Base-by-base conservation (phyloP, 192 early-diverging fungal species). In the Podila epigama region DNA sequence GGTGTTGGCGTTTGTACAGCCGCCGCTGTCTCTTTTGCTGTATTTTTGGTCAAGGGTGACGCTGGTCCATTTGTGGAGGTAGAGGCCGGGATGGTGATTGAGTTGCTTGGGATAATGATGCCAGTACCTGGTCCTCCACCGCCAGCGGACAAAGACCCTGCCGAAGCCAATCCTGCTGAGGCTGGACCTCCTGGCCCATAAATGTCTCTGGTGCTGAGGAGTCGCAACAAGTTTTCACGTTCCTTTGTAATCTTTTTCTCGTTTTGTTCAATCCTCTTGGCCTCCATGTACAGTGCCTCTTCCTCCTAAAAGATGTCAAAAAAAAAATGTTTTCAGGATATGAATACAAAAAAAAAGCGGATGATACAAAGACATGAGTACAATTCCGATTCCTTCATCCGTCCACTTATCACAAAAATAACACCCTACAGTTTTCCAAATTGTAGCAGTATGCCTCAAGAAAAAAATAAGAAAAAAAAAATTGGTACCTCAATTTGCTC, bases 201-300 rank as follows among this genome's bases (percentile, higher is more conserved):
- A 20, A 85, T 81, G 59, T 88, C 83, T 51, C 86, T 70, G 1
- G 82, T 70, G 40, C 79, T 80, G 54, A 88, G 84, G 27, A 92
- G 79, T 36, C 89, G 88, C 29, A 93, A 80, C 64, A 97, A 64
- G 54, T 83, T 81, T 61, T 96, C 94, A 29, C 96, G 92, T 67
- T 97, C 94, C 31, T 85, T 86, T 3, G 88, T 81, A 52, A 94
- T 84, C 54, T 89, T 84, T 33, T 86, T 85, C 75, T 96, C 93
- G 58, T 93, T 93, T 33, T 87, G 86, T 64, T 97, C 94, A 16
- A 95, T 89, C 40, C 91, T 87, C 15, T 91, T 85, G 11, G 92
- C 88, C 71, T 96, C 94, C 54, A 89, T 50, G n/a, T 89, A 87
- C 11, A 97, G 79, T 11, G 87, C 79, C 69, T 94, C 94, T 61